Evolutionary conservation across 805 yeast species (phyloP).

Genomic region (Tetrapisispora arboricola): DNA sequence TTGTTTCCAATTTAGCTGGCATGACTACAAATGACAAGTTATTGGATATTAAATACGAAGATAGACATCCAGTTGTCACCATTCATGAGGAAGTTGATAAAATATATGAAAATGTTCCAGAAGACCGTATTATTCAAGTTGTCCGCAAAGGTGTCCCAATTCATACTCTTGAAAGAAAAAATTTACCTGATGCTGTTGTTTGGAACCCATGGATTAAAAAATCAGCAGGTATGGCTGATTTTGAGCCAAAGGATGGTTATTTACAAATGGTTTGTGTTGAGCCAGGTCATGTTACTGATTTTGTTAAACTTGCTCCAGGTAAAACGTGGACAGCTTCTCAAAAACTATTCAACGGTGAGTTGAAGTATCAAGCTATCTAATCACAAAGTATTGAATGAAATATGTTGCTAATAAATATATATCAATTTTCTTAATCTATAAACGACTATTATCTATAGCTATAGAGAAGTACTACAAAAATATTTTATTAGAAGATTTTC

Average conservation of each 20-base stretch:
- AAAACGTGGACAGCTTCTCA: constrained; percentile 69
- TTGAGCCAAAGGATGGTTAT: constrained; percentile 76
- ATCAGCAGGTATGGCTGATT: constrained; percentile 78
- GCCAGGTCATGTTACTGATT: constrained; percentile 78
- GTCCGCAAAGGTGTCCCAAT: constrained; percentile 61
- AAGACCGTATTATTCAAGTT: constrained; percentile 50
- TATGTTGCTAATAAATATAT: no score
- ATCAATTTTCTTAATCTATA: no score
- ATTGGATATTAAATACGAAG: constrained; percentile 47
- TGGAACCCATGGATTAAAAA: constrained; percentile 97
- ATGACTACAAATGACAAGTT: constrained; percentile 69
- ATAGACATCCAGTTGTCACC: constrained; percentile 63
- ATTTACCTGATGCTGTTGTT: constrained; percentile 65
- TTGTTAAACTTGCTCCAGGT: constrained; percentile 57
- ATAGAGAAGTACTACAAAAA: no score
- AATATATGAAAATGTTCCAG: constrained; percentile 57
- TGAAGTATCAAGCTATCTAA: constrained; percentile 47
- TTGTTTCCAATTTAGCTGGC: constrained; percentile 72
- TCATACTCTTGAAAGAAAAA: constrained; percentile 54
- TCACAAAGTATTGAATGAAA: no score
- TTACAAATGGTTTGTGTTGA: constrained; percentile 88
- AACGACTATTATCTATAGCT: no score
- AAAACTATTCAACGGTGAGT: constrained; percentile 43
- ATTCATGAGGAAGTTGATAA: constrained; percentile 78
- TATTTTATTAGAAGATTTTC: no score